phyloP scores from a whole-genome alignment of 352 stramenopile species.

The Phytophthora cryptogea region DNA sequence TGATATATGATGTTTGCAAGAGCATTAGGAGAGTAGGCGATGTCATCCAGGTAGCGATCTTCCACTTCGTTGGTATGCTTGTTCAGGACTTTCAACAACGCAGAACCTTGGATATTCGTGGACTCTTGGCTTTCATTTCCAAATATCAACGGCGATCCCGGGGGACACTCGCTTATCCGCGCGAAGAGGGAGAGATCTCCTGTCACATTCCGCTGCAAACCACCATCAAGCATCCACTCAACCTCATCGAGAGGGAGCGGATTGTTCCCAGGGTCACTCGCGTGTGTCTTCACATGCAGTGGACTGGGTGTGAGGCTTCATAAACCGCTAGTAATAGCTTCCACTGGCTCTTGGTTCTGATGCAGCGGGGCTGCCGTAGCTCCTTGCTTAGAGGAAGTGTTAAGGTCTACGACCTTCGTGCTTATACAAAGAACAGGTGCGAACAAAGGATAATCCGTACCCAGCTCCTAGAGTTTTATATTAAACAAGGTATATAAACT shows the following conservation, averaged over 20 bases:
- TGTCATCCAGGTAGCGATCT: not conserved
- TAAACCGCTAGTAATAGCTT: too few relatives aligned
- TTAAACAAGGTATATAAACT: too few relatives aligned
- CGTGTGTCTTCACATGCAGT: too few relatives aligned
- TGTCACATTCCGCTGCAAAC: not conserved
- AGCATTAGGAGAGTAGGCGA: constrained; percentile 1
- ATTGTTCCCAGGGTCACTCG: not conserved
- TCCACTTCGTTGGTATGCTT: not conserved
- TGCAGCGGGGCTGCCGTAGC: too few relatives aligned
- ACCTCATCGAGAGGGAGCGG: not conserved
- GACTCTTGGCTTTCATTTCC: not conserved
- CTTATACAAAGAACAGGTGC: too few relatives aligned
- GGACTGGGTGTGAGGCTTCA: too few relatives aligned
- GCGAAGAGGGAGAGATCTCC: constrained; percentile 2
- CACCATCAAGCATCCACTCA: constrained; percentile 2
- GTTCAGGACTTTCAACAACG: not conserved
- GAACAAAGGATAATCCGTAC: too few relatives aligned
- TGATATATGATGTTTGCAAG: not conserved
- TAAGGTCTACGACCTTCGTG: too few relatives aligned
- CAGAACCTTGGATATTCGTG: not conserved
- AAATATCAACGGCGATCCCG: not conserved
- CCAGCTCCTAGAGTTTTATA: too few relatives aligned
- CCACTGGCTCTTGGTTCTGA: too few relatives aligned
- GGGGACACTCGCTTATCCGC: not conserved
- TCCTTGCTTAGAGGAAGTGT: too few relatives aligned